Base-by-base conservation (phyloP, 2,329 filamentous ascomycete genomes). In the Claviceps sp. region DNA sequence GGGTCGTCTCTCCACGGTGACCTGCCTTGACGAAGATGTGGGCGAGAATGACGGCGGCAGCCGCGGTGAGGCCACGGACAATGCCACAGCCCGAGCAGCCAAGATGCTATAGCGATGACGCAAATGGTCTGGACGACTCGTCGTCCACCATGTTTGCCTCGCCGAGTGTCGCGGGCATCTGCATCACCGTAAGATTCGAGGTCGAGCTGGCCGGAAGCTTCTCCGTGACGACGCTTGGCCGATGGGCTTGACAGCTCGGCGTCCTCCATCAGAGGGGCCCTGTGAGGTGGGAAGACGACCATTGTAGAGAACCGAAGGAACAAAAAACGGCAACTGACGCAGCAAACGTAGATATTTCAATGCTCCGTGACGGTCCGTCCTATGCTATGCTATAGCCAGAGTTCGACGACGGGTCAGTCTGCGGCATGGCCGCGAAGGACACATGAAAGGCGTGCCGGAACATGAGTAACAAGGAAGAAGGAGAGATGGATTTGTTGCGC, bases 1-100 rank as follows among this genome's bases (percentile, higher is more conserved):
- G 70, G 66, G 49, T 77, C 73, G n/a, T 65, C 57, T 3, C 64
- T 57, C 16, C 57, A 52, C 0, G 73, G 73, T 50, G 74, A 75
- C 9, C 9, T 30, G 14, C 57, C 56, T 43, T 56, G 57, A 1
- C 55, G 52, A 6, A 54, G 54, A 20, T 26, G 41, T 11, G 30
- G 46, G 8, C 22, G 45, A 38, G 24, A 8, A 49, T 52, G 56
- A 36, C 47, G 49, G 20, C 49, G 56, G 43, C 50, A 53, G 48
- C 48, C 26, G 11, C 38, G 41, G 34, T 52, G 55, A 44, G 44
- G 50, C 51, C 48, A 49, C 47, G 46, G 48, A 16, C 43, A 53
- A 7, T 47, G 53, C 36, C 30, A 46, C 4, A 44, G 49, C 44
- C 36, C 22, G 49, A 42, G 44, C 22, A 47, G 18, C 44, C 47